Evolutionary conservation across 352 stramenopile species (phyloP).

Genomic region (Peronospora tabacina): DNA sequence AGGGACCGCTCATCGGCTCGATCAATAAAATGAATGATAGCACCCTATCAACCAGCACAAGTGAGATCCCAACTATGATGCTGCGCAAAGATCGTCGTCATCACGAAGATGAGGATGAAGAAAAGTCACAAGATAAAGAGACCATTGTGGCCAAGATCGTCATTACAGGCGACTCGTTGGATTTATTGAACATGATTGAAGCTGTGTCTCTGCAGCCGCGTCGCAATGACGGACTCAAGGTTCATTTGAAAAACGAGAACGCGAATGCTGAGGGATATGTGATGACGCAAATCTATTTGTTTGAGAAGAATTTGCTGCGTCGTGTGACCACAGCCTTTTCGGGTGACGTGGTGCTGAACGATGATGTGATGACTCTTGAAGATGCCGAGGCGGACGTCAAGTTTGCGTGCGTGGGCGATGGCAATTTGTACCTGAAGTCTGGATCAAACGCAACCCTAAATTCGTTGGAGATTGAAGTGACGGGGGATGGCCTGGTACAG

Average conservation of each 20-base stretch:
- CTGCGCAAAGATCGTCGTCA: slow-evolving; percentile 29
- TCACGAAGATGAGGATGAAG: slow-evolving; percentile 16
- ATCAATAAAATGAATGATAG: slow-evolving; percentile 11
- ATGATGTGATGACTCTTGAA: slow-evolving; percentile 35
- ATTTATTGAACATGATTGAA: slow-evolving; percentile 45
- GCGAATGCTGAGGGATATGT: slow-evolving; percentile 39
- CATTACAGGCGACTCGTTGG: slow-evolving; percentile 47
- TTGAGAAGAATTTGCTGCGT: slow-evolving; percentile 37
- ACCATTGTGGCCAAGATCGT: slow-evolving; percentile 42
- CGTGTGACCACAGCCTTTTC: slow-evolving; percentile 33
- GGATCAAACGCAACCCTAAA: slow-evolving; percentile 20
- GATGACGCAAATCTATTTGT: slow-evolving; percentile 48
- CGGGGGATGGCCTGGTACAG: slow-evolving; percentile 28
- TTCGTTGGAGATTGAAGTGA: slow-evolving; percentile 33
- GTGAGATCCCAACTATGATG: slow-evolving; percentile 31
- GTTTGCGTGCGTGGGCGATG: slow-evolving; percentile 31
- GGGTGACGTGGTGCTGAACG: slow-evolving; percentile 36
- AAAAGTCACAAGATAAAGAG: slow-evolving; percentile 16
- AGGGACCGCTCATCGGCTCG: slow-evolving; percentile 5
- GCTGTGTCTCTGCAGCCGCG: slow-evolving; percentile 31
- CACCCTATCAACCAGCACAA: slow-evolving; percentile 15
- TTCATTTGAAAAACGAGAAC: slow-evolving; percentile 51
- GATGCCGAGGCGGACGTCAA: slow-evolving; percentile 34
- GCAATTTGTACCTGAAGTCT: slow-evolving; percentile 38
- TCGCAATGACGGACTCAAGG: slow-evolving; percentile 37